Conservation (phyloP, 805 yeast species). For the Hanseniaspora pseudoguilliermondii region DNA sequence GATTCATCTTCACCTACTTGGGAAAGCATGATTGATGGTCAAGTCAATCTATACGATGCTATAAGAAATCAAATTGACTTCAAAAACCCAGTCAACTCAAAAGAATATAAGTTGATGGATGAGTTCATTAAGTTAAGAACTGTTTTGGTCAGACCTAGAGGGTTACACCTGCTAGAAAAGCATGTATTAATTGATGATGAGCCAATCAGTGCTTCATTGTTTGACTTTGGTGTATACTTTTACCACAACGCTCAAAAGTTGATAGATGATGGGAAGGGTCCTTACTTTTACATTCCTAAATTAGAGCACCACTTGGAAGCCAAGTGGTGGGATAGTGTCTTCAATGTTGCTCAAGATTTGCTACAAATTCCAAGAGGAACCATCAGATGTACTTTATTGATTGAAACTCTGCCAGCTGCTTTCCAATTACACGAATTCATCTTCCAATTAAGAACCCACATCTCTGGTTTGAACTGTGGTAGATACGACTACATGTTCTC, state of each 20-base stretch:
- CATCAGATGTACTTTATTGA: constrained; percentile 66
- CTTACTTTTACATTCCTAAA: constrained; percentile 72
- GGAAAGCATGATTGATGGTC: constrained; percentile 68
- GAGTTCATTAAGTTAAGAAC: constrained; percentile 41
- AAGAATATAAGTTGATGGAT: constrained; percentile 41
- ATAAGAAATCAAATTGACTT: constrained; percentile 54
- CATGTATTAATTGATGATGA: constrained; percentile 62
- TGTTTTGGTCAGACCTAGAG: constrained; percentile 74
- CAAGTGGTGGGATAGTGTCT: constrained; percentile 69
- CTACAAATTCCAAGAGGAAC: constrained; percentile 60
- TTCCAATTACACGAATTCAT: constrained; percentile 79
- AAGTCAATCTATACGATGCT: constrained; percentile 65
- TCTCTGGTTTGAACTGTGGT: constrained; percentile 75
- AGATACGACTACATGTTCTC: constrained; percentile 83
- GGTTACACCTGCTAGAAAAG: constrained; percentile 72
- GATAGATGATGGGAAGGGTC: constrained; percentile 56
- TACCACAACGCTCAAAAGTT: constrained; percentile 58
- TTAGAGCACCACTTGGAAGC: constrained; percentile 82
- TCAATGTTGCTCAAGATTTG: constrained; percentile 62
- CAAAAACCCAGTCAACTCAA: constrained; percentile 24
- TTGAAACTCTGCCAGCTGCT: constrained; percentile 75
- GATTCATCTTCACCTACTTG: constrained; percentile 79
- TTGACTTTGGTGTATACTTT: constrained; percentile 69
- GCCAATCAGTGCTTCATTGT: constrained; percentile 63
- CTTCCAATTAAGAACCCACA: constrained; percentile 63